A percentile compares a stretch with the other conserved stretches of the same genome.
Evolutionary conservation across 2,329 filamentous ascomycete genomes (phyloP).

Genomic region (Sclerotinia nivalis): DNA sequence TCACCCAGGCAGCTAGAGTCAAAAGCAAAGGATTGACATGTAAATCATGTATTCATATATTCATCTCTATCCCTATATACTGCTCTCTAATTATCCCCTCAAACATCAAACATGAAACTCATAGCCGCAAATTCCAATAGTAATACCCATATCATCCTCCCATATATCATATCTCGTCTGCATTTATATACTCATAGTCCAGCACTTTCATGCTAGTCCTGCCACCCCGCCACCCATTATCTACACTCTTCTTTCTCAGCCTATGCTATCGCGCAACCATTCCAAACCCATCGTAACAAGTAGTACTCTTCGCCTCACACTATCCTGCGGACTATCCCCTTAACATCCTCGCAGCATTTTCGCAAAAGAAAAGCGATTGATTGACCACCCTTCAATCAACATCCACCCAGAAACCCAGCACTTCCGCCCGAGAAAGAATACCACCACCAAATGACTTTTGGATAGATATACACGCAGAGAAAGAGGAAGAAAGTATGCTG

Average conservation of each 20-base stretch:
- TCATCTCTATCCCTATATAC: neutral
- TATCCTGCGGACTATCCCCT: too few species aligned
- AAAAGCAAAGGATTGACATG: neutral
- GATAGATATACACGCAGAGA: constrained; percentile 4
- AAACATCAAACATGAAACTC: neutral
- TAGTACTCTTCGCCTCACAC: too few species aligned
- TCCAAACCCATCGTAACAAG: neutral
- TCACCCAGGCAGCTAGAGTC: too few species aligned
- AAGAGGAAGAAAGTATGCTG: neutral
- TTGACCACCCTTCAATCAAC: neutral
- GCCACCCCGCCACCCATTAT: neutral
- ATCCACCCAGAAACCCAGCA: neutral
- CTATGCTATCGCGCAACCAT: neutral
- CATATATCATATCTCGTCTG: constrained; percentile 7
- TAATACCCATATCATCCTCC: constrained; percentile 8
- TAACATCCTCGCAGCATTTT: too few species aligned
- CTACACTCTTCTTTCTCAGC: neutral
- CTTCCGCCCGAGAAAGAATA: neutral
- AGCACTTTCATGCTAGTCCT: too few species aligned
- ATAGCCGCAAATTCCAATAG: neutral
- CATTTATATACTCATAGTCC: neutral
- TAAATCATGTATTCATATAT: neutral
- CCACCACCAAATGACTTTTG: constrained; percentile 4
- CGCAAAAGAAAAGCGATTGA: neutral
- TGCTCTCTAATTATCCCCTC: too few species aligned